A percentile compares a stretch with the other conserved stretches of the same genome.
Evolutionary conservation across 192 early-diverging fungal species (phyloP).

Genomic region (Podila horticola): DNA sequence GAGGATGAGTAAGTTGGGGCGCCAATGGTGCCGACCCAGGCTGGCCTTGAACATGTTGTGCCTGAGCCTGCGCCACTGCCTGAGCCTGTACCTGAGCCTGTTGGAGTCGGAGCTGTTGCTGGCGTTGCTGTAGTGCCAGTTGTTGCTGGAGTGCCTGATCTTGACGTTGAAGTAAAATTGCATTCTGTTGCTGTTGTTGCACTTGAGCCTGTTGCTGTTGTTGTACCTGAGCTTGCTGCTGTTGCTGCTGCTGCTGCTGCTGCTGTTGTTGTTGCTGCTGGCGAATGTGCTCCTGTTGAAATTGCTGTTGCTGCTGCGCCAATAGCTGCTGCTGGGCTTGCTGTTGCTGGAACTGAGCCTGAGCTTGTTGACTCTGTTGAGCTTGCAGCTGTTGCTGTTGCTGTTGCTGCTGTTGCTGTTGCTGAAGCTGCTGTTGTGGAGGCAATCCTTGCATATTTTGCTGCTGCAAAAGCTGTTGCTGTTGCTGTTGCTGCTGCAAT

Average conservation of each 20-base stretch:
- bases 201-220: too few species aligned
- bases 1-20: background rate
- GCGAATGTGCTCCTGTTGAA: slow-evolving; percentile 20
- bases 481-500: slow-evolving; percentile 5
- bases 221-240: background rate
- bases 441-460: slow-evolving; percentile 3
- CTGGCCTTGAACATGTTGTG: background rate
- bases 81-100: background rate
- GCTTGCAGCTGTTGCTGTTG: slow-evolving; percentile 6
- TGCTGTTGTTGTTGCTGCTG: slow-evolving; percentile 17
- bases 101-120: slow-evolving; percentile 17
- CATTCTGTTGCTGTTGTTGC: slow-evolving; percentile 5
- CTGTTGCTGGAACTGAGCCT: background rate
- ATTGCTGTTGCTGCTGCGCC: slow-evolving; percentile 10
- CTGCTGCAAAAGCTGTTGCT: slow-evolving; percentile 9
- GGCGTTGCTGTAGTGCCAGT: background rate
- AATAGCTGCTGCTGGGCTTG: slow-evolving; percentile 24
- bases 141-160: slow-evolving; percentile 19
- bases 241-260: background rate
- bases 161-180: background rate
- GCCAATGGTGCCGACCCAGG: background rate
- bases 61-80: background rate
- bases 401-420: slow-evolving; percentile 22
- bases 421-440: slow-evolving; percentile 5
- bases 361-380: background rate